A percentile compares a stretch with the other conserved stretches of the same genome.
These are phyloP conservation scores for Waltergamsia citrina DNA, from an alignment of 2,329 filamentous ascomycete species.

Conservation along the genomic window DNA sequence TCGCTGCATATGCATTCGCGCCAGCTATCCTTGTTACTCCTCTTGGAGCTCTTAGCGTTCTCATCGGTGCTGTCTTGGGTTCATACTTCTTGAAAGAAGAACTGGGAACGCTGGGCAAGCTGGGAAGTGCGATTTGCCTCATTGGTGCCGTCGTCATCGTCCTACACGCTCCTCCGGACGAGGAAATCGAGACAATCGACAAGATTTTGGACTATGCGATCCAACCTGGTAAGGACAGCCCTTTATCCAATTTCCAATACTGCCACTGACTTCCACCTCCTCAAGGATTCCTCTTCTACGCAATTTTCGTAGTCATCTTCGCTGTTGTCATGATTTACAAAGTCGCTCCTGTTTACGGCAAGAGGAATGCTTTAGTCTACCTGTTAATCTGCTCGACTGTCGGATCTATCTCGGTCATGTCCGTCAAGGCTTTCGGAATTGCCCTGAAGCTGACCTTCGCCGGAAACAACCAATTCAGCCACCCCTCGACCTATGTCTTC, in stretches of 20 bases:
- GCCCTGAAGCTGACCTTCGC: conserved; percentile 89
- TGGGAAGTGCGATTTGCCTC: conserved; percentile 92
- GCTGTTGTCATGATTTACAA: conserved; percentile 94
- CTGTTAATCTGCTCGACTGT: conserved; percentile 97
- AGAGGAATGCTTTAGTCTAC: conserved; percentile 92
- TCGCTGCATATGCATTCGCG: conserved; percentile 95
- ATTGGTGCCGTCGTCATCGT: conserved; percentile 97
- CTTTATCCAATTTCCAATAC: too few species aligned
- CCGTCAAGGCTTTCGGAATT: conserved; percentile 96
- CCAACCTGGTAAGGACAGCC: conserved; percentile 69
- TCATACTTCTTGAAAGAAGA: conserved; percentile 91
- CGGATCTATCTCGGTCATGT: conserved; percentile 97
- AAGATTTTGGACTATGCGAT: conserved; percentile 86
- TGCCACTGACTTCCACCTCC: too few species aligned
- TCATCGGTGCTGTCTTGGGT: conserved; percentile 89
- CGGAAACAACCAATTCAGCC: conserved; percentile 90
- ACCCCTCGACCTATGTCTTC: conserved; percentile 95
- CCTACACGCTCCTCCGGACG: conserved; percentile 88
- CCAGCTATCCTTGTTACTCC: conserved; percentile 98
- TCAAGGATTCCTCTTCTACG: conserved; percentile 83
- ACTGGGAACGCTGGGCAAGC: conserved; percentile 80
- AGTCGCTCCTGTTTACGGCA: conserved; percentile 80
- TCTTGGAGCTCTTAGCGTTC: conserved; percentile 82
- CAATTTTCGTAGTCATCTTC: conserved; percentile 69
- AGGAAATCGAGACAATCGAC: conserved; percentile 84